Evolutionary conservation across 805 yeast genomes (phyloP).

Genomic region (Debaryomyces maramus): DNA sequence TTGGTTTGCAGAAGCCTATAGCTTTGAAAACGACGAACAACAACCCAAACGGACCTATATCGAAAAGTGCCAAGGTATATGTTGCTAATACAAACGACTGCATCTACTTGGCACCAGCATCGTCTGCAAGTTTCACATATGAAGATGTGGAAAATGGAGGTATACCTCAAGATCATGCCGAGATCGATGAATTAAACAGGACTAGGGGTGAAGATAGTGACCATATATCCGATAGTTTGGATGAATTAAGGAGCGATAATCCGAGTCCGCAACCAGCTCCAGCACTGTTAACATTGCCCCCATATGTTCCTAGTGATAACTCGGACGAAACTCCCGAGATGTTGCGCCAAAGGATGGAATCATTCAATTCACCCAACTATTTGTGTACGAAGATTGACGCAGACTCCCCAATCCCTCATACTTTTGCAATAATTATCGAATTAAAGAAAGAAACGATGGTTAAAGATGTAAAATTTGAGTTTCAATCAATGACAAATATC

Average conservation of each 20-base stretch:
- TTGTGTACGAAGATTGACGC: conserved; percentile 37
- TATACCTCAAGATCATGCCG: conserved; percentile 12
- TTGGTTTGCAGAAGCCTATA: conserved; percentile 42
- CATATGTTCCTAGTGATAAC: too few species aligned
- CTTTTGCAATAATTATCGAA: conserved; percentile 52
- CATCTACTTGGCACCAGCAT: conserved; percentile 39
- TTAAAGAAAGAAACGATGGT: conserved; percentile 39
- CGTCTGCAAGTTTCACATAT: conserved; percentile 40
- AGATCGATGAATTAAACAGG: conserved; percentile 6
- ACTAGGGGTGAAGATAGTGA: background rate
- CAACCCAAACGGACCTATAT: conserved; percentile 19
- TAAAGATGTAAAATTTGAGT: conserved; percentile 39
- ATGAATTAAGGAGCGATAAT: background rate
- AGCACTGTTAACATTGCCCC: too few species aligned
- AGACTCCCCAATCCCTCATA: conserved; percentile 48
- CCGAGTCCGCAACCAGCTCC: background rate
- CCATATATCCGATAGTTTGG: background rate
- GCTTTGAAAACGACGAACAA: conserved; percentile 31
- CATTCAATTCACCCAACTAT: conserved; percentile 36
- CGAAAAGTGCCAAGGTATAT: conserved; percentile 31
- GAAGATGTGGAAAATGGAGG: conserved; percentile 46
- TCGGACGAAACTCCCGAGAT: too few species aligned
- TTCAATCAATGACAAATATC: conserved; percentile 44
- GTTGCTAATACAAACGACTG: conserved; percentile 43
- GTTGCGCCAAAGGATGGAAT: conserved; percentile 22